A percentile compares a stretch with the other conserved stretches of the same genome.
phyloP scores from a whole-genome alignment of 2,329 filamentous ascomycete genomes.

The Colletotrichum sp. region DNA sequence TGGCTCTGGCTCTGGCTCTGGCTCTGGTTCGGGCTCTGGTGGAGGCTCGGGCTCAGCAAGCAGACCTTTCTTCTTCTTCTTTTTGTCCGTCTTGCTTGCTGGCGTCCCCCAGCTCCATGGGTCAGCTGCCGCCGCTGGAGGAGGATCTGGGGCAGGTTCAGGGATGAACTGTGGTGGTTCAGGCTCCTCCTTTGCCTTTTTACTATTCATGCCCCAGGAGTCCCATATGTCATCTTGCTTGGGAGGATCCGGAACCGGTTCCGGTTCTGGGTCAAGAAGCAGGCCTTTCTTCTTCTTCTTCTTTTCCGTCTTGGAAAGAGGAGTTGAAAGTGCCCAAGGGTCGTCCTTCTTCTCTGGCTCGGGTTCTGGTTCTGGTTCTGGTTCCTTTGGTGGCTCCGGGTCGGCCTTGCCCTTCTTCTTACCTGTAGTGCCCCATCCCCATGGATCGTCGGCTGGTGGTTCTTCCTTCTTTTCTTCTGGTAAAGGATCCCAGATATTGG shows the following conservation, averaged over 20 bases:
- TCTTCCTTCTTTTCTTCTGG: constrained; percentile 35
- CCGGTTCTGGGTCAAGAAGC: constrained; percentile 24
- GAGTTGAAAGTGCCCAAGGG: constrained; percentile 28
- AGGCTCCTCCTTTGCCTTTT: constrained; percentile 45
- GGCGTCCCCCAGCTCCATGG: constrained; percentile 36
- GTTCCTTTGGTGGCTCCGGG: constrained; percentile 23
- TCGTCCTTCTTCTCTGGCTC: constrained; percentile 21
- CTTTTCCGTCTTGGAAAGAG: constrained; percentile 38
- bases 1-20: constrained; percentile 29
- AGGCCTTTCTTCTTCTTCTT: constrained; percentile 41
- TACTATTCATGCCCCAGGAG: constrained; percentile 43
- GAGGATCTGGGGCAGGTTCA: constrained; percentile 31
- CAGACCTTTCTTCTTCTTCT: constrained; percentile 43
- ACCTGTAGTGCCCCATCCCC: constrained; percentile 39
- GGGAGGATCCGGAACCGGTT: constrained; percentile 5
- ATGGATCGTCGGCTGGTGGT: constrained; percentile 20
- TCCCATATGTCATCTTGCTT: constrained; percentile 24
- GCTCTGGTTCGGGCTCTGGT: constrained; percentile 18
- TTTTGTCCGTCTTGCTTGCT: constrained; percentile 43
- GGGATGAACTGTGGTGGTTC: constrained; percentile 25
- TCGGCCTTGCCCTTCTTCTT: constrained; percentile 42
- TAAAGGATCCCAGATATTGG: constrained; percentile 38
- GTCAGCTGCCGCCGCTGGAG: constrained; percentile 29
- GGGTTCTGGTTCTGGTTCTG: constrained; percentile 26
- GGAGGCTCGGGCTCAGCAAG: constrained; percentile 24